Evolutionary conservation across 1,284 basidiomycete species (phyloP).

Genomic region (Malassezia psittaci): DNA sequence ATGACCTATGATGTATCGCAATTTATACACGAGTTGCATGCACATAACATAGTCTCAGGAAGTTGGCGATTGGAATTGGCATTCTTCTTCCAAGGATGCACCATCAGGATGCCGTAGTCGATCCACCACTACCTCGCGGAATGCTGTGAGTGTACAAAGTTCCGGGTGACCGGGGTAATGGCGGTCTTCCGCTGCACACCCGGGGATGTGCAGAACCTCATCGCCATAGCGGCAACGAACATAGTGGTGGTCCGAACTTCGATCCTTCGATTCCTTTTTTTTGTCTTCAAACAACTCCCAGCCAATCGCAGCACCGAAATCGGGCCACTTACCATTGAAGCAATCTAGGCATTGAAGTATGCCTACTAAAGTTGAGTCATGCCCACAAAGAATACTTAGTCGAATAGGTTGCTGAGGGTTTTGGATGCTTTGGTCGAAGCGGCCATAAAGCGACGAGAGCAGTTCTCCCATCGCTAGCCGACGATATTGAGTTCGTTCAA

Average conservation of each 20-base stretch:
- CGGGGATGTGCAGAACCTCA: constrained; percentile 57
- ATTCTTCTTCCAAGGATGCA: constrained; percentile 33
- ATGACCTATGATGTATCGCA: constrained; percentile 5
- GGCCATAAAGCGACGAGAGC: constrained; percentile 57
- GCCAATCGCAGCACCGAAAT: constrained; percentile 30
- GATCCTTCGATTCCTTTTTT: background rate
- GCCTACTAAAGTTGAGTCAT: constrained; percentile 63
- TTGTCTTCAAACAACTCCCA: constrained; percentile 34
- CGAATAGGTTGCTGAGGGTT: constrained; percentile 24
- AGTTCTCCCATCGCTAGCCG: constrained; percentile 66
- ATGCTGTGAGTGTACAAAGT: constrained; percentile 64
- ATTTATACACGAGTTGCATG: too few species aligned
- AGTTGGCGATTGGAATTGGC: constrained; percentile 16
- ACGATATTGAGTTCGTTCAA: constrained; percentile 57
- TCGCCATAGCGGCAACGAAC: constrained; percentile 70
- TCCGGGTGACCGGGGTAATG: constrained; percentile 65
- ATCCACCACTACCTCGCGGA: constrained; percentile 49
- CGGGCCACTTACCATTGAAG: constrained; percentile 60
- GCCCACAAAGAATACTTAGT: constrained; percentile 53
- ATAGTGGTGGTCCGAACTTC: background rate
- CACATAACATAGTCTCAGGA: constrained; percentile 11
- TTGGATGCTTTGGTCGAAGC: constrained; percentile 51
- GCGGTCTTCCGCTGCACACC: constrained; percentile 60
- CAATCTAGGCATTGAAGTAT: constrained; percentile 62
- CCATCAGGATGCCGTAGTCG: constrained; percentile 31